Evolutionary conservation across 345 rosid species (phyloP), one percentile per base, ranked within the genome.

Genomic region (Salix koriyanagi): DNA sequence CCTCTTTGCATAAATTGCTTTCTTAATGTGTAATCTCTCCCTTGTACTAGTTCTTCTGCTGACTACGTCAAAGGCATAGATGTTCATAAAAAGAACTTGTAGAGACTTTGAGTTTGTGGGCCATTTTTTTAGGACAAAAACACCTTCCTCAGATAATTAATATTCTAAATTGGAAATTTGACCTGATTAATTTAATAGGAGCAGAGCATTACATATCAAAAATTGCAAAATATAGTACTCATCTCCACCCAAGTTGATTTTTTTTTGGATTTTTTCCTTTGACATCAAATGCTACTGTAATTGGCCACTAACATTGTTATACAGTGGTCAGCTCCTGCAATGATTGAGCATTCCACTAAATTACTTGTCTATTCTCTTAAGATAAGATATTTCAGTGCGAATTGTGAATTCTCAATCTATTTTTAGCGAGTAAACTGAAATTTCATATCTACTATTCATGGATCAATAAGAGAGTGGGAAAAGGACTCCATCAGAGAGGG

Each of bases 151-250:
- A 30, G 37, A 39, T 5, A n/a, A 9, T 39, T 41, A 41, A 44
- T 32, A 61, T 28, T n/a, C 69, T 34, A 15, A 76, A 76, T 37
- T 19, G 65, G 74, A 60, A 44, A 65, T 69, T 41, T 46, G 48
- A 62, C 73, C 26, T 34, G 13, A 62, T 15, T 23, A n/a, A 62
- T 25, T 46, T n/a, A 62, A 6, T 11, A 25, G 62, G 62, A 58
- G 13, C 13, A 58, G 9, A n/a, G 28, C 52, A 39, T 37, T n/a
- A 76, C 65, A 21, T 19, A 16, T 10, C 5, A 39, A 52, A 37
- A 19, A 16, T 19, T 67, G 46, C 30, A 26, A 70, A 60, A 76
- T 58, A 61, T 19, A 28, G 1, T n/a, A 36, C 64, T 34, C 28
- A 26, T 16, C 42, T 28, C 54, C 8, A 25, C 28, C 3, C 54